Evolutionary conservation across 2,329 filamentous ascomycete species (phyloP).

Genomic region (Pseudocercospora fuligena): DNA sequence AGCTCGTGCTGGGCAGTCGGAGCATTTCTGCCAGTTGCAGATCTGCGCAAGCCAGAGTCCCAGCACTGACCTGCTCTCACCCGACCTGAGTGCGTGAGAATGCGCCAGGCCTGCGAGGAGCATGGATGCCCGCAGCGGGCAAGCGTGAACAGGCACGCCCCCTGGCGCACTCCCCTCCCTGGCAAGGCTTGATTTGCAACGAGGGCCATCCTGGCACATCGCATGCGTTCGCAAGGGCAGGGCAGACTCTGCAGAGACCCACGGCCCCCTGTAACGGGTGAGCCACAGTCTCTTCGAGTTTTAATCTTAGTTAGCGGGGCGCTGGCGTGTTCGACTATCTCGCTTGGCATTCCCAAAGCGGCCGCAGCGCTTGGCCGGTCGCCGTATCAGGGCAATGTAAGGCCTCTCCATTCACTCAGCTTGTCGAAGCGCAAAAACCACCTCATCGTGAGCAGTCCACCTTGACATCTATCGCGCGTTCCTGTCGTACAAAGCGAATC

Average conservation of each 20-base stretch:
- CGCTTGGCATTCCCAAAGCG: background rate
- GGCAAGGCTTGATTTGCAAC: constrained; percentile 1
- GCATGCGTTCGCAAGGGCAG: constrained; percentile 8
- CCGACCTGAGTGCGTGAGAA: background rate
- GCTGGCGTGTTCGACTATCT: background rate
- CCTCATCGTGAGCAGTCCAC: background rate
- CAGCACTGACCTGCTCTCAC: constrained; percentile 12
- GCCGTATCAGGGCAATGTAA: background rate
- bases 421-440: background rate
- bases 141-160: constrained; percentile 3
- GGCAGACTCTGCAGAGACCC: background rate
- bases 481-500: background rate
- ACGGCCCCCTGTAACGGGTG: constrained; percentile 1
- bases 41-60: constrained; percentile 17
- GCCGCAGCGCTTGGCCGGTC: background rate
- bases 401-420: background rate
- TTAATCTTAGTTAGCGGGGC: background rate
- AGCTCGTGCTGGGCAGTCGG: constrained; percentile 21
- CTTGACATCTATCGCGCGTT: background rate
- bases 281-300: background rate
- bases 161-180: background rate
- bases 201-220: constrained; percentile 1
- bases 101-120: background rate
- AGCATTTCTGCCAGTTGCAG: constrained; percentile 23
- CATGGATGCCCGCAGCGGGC: background rate